Conservation (phyloP, 2,329 filamentous ascomycete species). For the Penicillium brasilianum region DNA sequence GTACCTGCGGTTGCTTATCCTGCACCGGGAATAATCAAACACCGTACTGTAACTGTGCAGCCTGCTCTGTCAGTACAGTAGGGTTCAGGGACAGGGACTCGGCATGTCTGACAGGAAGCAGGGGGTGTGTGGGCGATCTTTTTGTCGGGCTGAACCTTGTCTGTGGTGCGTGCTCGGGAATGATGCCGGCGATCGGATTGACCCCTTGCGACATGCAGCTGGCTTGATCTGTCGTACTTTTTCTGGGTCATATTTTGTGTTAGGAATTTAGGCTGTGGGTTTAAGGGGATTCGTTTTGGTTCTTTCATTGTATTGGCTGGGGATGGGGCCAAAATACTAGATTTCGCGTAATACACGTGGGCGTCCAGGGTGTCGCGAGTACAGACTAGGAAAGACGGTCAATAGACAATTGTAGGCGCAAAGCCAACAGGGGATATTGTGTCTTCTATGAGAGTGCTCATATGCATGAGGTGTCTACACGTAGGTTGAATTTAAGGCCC, state of each 20-base stretch:
- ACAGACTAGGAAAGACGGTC: background rate
- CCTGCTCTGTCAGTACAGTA: constrained; percentile 3
- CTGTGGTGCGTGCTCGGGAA: constrained; percentile 15
- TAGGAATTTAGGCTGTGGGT: background rate
- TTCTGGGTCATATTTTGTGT: constrained; percentile 11
- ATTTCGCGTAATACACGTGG: background rate
- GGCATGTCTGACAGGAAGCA: constrained; percentile 27
- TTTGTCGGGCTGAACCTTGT: constrained; percentile 5
- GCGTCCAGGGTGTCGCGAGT: background rate
- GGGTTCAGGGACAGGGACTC: background rate
- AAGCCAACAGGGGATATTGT: background rate
- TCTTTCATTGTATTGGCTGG: background rate
- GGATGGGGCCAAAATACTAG: background rate
- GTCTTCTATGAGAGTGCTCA: no score
- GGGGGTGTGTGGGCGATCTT: constrained; percentile 16
- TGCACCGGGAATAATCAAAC: background rate
- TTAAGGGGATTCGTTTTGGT: background rate
- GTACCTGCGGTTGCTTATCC: background rate
- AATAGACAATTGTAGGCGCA: background rate
- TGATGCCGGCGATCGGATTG: constrained; percentile 16
- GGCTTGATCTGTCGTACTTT: constrained; percentile 10
- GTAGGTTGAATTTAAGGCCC: no score
- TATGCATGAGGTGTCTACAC: background rate
- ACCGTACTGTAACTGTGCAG: background rate
- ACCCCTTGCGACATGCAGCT: constrained; percentile 23